phyloP scores from a whole-genome alignment of 495 filamentous ascomycete species.

The Aspergillus wentii region DNA sequence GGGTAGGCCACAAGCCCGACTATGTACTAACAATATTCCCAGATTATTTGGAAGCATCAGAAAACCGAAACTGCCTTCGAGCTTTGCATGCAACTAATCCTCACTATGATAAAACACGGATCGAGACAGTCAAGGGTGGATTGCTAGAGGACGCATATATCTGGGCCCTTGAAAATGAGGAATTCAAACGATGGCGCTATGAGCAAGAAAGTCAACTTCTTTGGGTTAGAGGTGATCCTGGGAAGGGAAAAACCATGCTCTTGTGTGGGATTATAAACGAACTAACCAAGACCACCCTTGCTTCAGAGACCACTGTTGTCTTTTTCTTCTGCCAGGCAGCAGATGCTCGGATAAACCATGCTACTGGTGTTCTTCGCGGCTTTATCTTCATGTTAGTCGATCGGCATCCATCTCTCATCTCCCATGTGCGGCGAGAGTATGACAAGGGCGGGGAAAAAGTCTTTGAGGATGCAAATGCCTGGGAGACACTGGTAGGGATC shows the following conservation, averaged over 20 bases:
- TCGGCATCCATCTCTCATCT: conserved; percentile 26
- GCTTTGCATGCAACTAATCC: conserved; percentile 23
- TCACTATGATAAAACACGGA: conserved; percentile 27
- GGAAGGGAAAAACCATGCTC: conserved; percentile 37
- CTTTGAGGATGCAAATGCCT: conserved; percentile 32
- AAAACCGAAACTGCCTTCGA: background rate
- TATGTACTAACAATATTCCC: too few relatives aligned
- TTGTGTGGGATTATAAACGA: conserved; percentile 38
- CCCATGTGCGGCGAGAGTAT: conserved; percentile 21
- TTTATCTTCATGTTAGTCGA: conserved; percentile 35
- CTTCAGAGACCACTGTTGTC: conserved; percentile 16
- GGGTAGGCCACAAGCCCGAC: too few relatives aligned
- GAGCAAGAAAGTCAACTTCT: conserved; percentile 3
- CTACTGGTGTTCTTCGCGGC: conserved; percentile 34
- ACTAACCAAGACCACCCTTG: conserved; percentile 8
- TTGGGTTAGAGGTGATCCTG: conserved; percentile 24
- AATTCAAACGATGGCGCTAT: conserved; percentile 23
- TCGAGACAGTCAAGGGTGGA: conserved; percentile 19
- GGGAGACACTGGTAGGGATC: conserved; percentile 20
- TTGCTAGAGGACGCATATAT: conserved; percentile 34
- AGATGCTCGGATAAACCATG: conserved; percentile 27
- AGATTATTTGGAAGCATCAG: too few relatives aligned
- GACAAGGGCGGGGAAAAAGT: conserved; percentile 15
- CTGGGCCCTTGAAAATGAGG: conserved; percentile 36
- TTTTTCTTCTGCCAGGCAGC: conserved; percentile 48